Evolutionary conservation across 805 yeast genomes (phyloP).

Genomic region (Myxozyma mucilagina): DNA sequence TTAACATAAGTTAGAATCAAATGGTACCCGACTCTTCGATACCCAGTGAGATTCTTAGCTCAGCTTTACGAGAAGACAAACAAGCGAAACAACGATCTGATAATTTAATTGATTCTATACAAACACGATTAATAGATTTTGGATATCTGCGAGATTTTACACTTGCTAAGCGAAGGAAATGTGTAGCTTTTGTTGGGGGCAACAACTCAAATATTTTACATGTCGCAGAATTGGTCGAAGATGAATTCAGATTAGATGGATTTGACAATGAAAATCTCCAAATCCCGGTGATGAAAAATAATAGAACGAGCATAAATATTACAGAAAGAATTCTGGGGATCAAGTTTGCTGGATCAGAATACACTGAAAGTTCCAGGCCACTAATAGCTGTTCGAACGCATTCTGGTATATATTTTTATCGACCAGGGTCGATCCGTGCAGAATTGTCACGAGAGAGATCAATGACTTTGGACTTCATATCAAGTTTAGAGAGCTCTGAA

Average conservation of each 20-base stretch:
- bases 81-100: not conserved
- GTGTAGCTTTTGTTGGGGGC: conserved; percentile 19
- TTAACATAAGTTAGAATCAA: not conserved
- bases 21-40: conserved; percentile 18
- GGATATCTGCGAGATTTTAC: conserved; percentile 14
- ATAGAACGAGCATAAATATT: not conserved
- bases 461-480: conserved; percentile 5
- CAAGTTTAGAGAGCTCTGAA: not conserved
- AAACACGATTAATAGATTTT: conserved; percentile 8
- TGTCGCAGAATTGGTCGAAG: not conserved
- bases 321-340: conserved; percentile 14
- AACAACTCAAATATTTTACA: conserved; percentile 3
- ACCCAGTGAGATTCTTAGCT: conserved; percentile 15
- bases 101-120: conserved; percentile 1
- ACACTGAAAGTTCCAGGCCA: conserved; percentile 14
- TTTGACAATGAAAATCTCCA: not conserved
- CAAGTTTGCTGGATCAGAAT: conserved; percentile 22
- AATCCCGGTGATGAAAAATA: conserved; percentile 11
- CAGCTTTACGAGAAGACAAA: not conserved
- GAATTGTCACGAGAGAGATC: not conserved
- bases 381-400: conserved; percentile 16
- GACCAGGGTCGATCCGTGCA: conserved; percentile 27
- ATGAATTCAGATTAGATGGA: conserved; percentile 2
- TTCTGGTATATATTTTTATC: conserved; percentile 7
- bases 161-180: not conserved